Evolutionary conservation across 768 basidiomycete species (phyloP).

Genomic region (Kwoniella dendrophila): DNA sequence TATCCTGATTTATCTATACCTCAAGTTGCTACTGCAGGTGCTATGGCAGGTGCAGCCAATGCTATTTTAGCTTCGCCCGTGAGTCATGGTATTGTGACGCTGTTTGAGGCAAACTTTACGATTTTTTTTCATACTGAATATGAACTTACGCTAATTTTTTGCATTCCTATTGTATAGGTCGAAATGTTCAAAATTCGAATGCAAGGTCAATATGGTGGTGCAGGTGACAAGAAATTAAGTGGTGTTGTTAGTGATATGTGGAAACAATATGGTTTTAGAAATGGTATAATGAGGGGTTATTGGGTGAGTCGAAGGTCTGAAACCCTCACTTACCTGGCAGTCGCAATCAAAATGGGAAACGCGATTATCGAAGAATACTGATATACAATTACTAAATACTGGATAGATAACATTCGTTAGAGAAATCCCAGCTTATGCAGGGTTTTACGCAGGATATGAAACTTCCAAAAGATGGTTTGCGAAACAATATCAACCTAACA

Average conservation of each 20-base stretch:
- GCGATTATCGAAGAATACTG: no score
- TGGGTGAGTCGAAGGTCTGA: slow-evolving; percentile 65
- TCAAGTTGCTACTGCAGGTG: slow-evolving; percentile 80
- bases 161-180: slow-evolving; percentile 6
- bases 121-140: no score
- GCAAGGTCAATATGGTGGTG: slow-evolving; percentile 87
- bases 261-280: slow-evolving; percentile 77
- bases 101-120: slow-evolving; percentile 45
- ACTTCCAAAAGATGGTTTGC: slow-evolving; percentile 79
- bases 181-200: slow-evolving; percentile 99
- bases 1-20: slow-evolving; percentile 78
- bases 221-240: slow-evolving; percentile 75
- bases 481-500: slow-evolving; percentile 27
- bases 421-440: slow-evolving; percentile 96
- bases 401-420: slow-evolving; percentile 81
- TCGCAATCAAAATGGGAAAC: no score
- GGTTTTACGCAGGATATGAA: slow-evolving; percentile 78
- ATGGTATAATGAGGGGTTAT: slow-evolving; percentile 94
- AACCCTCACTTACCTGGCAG: not conserved
- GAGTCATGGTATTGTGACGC: slow-evolving; percentile 44
- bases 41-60: slow-evolving; percentile 89
- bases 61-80: slow-evolving; percentile 87
- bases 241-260: slow-evolving; percentile 80
- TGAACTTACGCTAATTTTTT: not conserved
- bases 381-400: not conserved